A percentile compares a stretch with the other conserved stretches of the same genome.
These are phyloP conservation scores for Backusella macrospora DNA, from an alignment of 192 early-diverging fungal genomes.

Conservation along the genomic window DNA sequence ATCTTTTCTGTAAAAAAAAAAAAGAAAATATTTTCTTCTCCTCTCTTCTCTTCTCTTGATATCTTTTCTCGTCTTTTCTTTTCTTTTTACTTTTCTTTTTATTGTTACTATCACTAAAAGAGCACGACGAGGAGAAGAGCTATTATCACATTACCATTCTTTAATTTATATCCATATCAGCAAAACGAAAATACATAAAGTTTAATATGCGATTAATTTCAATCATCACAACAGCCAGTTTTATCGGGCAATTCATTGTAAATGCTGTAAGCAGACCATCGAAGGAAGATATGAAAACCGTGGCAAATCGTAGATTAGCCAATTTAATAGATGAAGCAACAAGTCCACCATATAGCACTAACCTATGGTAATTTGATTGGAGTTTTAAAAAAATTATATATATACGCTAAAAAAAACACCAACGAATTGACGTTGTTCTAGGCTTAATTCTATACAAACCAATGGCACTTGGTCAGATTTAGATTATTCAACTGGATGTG, in stretches of 20 bases:
- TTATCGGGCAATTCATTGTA: background rate
- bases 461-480: slow-evolving; percentile 28
- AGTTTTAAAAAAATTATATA: slow-evolving; percentile 1
- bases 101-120: background rate
- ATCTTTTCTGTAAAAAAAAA: background rate
- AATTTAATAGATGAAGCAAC: slow-evolving; percentile 6
- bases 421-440: background rate
- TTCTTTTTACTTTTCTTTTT: background rate
- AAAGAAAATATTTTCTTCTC: background rate
- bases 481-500: slow-evolving; percentile 26
- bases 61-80: background rate
- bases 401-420: background rate
- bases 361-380: background rate
- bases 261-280: background rate
- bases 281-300: background rate
- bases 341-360: background rate
- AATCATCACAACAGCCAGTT: slow-evolving; percentile 7
- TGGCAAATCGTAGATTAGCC: background rate
- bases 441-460: background rate
- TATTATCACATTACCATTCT: background rate
- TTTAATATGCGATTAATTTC: slow-evolving; percentile 8
- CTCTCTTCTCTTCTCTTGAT: background rate
- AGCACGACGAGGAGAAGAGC: background rate
- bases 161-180: background rate
- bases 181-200: no score